phyloP scores from a whole-genome alignment of 73 alveolate genomes.

The Urostyla sp. region DNA sequence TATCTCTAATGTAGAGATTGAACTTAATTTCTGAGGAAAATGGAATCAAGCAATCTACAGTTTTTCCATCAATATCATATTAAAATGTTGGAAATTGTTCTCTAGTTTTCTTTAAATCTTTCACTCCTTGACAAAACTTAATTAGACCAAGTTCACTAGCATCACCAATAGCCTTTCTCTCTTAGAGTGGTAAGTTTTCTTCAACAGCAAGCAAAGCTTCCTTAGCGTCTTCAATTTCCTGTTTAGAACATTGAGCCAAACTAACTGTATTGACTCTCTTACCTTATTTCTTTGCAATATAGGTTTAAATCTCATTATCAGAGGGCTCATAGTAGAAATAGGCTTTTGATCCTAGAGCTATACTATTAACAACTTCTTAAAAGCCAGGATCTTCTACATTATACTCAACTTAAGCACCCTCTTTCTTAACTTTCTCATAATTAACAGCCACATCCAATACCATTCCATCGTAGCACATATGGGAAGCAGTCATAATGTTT shows the following conservation, averaged over 20 bases:
- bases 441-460: slow-evolving; percentile 22
- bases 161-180: slow-evolving; percentile 87
- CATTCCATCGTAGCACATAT: slow-evolving; percentile 44
- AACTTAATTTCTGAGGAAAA: slow-evolving; percentile 57
- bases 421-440: neutral
- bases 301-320: slow-evolving; percentile 37
- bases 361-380: neutral
- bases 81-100: slow-evolving; percentile 41
- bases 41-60: slow-evolving; percentile 43
- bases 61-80: slow-evolving; percentile 36
- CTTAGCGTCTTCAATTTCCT: slow-evolving; percentile 7
- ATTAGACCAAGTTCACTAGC: slow-evolving; percentile 96
- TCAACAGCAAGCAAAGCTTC: slow-evolving; percentile 19
- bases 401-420: slow-evolving; percentile 11
- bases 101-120: slow-evolving; percentile 59
- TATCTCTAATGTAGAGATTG: slow-evolving; percentile 50
- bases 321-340: slow-evolving; percentile 30
- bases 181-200: neutral
- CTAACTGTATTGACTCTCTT: neutral
- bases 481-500: slow-evolving; percentile 82
- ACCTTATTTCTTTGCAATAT: slow-evolving; percentile 43
- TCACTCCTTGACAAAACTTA: slow-evolving; percentile 90
- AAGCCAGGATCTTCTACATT: slow-evolving; percentile 45
- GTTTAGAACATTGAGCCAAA: slow-evolving; percentile 1
- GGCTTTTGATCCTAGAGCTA: slow-evolving; percentile 64